A percentile compares a stretch with the other conserved stretches of the same genome.
Evolutionary conservation across 2,329 filamentous ascomycete genomes (phyloP).

Genomic region (Trichoderma sp.): DNA sequence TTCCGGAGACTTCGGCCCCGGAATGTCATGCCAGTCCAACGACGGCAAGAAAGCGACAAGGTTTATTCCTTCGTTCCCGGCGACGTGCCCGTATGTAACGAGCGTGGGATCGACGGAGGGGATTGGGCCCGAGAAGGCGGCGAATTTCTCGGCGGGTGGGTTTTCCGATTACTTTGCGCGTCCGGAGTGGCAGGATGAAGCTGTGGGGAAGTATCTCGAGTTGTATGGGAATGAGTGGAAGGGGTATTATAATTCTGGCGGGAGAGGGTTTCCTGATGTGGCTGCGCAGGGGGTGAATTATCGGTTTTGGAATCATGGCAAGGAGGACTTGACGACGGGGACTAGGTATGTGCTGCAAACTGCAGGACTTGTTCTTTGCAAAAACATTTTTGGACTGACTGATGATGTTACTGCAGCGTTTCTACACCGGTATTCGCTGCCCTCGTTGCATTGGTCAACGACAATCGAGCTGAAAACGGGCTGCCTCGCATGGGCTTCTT

Average conservation of each 20-base stretch:
- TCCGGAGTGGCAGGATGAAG: conserved; percentile 51
- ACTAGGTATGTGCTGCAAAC: conserved; percentile 38
- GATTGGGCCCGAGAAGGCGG: conserved; percentile 55
- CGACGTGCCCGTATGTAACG: conserved; percentile 63
- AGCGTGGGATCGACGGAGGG: conserved; percentile 62
- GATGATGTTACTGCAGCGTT: conserved; percentile 45
- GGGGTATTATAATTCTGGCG: conserved; percentile 49
- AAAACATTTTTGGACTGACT: background rate
- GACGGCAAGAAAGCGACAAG: conserved; percentile 41
- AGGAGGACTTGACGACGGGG: conserved; percentile 37
- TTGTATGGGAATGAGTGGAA: conserved; percentile 54
- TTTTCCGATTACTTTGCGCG: conserved; percentile 54
- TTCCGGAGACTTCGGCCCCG: conserved; percentile 59
- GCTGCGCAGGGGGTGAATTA: conserved; percentile 54
- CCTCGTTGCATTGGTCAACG: conserved; percentile 67
- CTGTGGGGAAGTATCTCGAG: conserved; percentile 50
- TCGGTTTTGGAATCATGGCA: conserved; percentile 41
- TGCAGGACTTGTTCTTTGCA: background rate
- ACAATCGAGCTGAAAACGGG: conserved; percentile 59
- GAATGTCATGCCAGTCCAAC: conserved; percentile 44
- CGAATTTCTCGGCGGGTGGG: conserved; percentile 56
- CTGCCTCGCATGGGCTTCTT: conserved; percentile 60
- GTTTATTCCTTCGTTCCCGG: conserved; percentile 44
- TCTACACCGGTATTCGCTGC: conserved; percentile 65
- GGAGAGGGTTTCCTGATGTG: conserved; percentile 65